Evolutionary conservation across 2,329 filamentous ascomycete species (phyloP).

Genomic region (Talaromyces piceae): DNA sequence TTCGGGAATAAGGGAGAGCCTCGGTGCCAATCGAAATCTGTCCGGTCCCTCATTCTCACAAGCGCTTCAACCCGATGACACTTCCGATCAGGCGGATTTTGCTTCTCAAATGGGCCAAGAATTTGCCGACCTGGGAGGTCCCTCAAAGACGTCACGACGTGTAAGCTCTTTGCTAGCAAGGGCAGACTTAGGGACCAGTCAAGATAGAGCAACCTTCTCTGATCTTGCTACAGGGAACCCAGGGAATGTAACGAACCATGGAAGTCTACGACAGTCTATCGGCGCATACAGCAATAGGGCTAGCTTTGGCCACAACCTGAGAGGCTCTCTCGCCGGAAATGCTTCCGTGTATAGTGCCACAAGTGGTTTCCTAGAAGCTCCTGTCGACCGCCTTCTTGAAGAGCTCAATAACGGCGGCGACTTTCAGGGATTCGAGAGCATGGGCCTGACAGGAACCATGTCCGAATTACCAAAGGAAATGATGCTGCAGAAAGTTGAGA

Average conservation of each 20-base stretch:
- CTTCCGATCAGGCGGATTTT: conserved; percentile 49
- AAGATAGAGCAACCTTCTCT: conserved; percentile 71
- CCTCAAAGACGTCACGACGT: conserved; percentile 61
- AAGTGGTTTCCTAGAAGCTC: conserved; percentile 60
- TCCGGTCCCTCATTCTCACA: conserved; percentile 33
- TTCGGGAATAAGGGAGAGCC: conserved; percentile 66
- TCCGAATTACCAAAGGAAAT: conserved; percentile 66
- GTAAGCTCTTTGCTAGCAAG: conserved; percentile 87
- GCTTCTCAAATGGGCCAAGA: conserved; percentile 67
- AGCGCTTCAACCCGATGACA: conserved; percentile 41
- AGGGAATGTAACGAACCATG: conserved; percentile 26
- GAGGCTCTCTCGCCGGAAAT: conserved; percentile 48
- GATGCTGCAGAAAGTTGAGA: conserved; percentile 63
- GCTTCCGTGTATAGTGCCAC: conserved; percentile 42
- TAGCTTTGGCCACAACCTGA: conserved; percentile 50
- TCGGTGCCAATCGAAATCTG: conserved; percentile 48
- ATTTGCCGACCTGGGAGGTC: conserved; percentile 46
- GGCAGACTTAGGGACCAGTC: conserved; percentile 76
- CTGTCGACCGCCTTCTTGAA: conserved; percentile 62
- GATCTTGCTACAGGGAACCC: conserved; percentile 54
- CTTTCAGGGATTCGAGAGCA: conserved; percentile 62
- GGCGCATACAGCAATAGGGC: conserved; percentile 57
- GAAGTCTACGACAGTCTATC: conserved; percentile 62
- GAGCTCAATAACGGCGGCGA: conserved; percentile 56
- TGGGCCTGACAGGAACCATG: conserved; percentile 65